Evolutionary conservation across 208 protist species (phyloP).

Genomic region (Acanthamoeba lenticulata): DNA sequence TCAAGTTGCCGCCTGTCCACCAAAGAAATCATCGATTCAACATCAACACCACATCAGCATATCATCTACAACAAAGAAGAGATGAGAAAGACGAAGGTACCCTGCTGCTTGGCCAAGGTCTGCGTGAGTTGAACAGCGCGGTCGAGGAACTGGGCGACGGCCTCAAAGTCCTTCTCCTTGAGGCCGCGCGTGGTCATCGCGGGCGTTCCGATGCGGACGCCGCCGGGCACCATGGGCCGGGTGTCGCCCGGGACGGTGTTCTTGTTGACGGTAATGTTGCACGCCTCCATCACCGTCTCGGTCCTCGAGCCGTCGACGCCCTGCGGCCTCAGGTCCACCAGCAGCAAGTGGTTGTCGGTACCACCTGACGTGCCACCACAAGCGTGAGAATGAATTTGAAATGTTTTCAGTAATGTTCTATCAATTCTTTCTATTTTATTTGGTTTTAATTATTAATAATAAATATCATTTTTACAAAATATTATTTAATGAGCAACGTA

Average conservation of each 20-base stretch:
- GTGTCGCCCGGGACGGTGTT: constrained; percentile 88
- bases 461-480: no score
- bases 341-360: constrained; percentile 83
- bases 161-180: constrained; percentile 62
- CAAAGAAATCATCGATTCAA: neutral
- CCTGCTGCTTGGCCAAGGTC: constrained; percentile 66
- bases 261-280: constrained; percentile 87
- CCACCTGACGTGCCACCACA: constrained; percentile 44
- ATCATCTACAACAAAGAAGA: constrained; percentile 74
- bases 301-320: constrained; percentile 37
- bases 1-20: neutral
- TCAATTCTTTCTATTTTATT: no score
- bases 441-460: no score
- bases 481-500: neutral
- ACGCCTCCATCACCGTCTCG: constrained; percentile 79
- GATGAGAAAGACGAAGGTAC: constrained; percentile 82
- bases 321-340: constrained; percentile 85
- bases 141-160: constrained; percentile 56
- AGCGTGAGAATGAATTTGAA: constrained; percentile 67
- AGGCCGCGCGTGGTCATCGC: constrained; percentile 67
- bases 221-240: constrained; percentile 83
- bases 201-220: constrained; percentile 82
- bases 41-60: neutral
- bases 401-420: no score
- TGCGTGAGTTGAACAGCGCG: constrained; percentile 54